Percentiles rank a stretch among this genome's conserved stretches.
phyloP scores from a whole-genome alignment of 495 filamentous ascomycete species.

The Thermochaetoides thermophila region DNA sequence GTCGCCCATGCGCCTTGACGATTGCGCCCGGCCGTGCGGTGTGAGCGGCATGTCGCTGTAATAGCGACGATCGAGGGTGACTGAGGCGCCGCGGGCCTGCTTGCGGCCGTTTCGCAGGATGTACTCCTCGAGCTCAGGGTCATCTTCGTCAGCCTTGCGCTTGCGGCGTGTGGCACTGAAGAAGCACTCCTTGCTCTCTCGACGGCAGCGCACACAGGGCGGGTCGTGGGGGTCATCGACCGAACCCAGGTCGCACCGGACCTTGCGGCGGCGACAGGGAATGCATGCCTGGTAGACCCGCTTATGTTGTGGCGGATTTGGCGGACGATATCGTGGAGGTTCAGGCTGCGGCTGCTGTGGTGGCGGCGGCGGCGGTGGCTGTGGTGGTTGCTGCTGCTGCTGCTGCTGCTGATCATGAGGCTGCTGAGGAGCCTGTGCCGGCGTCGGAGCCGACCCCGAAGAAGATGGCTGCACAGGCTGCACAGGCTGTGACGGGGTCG shows the following conservation, averaged over 20 bases:
- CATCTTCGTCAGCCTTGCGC: slow-evolving; percentile 58
- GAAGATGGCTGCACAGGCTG: no score
- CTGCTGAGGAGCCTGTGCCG: slow-evolving; percentile 4
- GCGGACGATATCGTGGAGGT: no score
- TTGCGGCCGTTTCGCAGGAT: slow-evolving; percentile 41
- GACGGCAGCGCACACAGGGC: slow-evolving; percentile 82
- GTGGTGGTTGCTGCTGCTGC: neutral
- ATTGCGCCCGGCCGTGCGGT: slow-evolving; percentile 42
- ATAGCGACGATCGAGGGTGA: slow-evolving; percentile 25
- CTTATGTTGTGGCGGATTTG: slow-evolving; percentile 43
- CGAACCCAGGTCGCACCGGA: slow-evolving; percentile 84
- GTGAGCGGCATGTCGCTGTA: slow-evolving; percentile 41
- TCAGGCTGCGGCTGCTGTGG: slow-evolving; percentile 6
- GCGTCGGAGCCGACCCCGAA: no score
- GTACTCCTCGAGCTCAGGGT: slow-evolving; percentile 39
- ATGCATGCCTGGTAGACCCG: slow-evolving; percentile 80
- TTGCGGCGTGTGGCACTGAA: slow-evolving; percentile 94
- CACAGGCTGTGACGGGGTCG: no score
- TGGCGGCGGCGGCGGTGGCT: slow-evolving; percentile 2
- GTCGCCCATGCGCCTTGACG: slow-evolving; percentile 36
- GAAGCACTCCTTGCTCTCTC: slow-evolving; percentile 88
- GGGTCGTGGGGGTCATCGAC: slow-evolving; percentile 91
- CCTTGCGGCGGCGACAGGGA: slow-evolving; percentile 79
- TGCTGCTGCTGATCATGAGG: slow-evolving; percentile 2
- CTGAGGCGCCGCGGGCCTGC: slow-evolving; percentile 25